phyloP scores from a whole-genome alignment of 805 yeast species.

The Spathaspora arborariae region DNA sequence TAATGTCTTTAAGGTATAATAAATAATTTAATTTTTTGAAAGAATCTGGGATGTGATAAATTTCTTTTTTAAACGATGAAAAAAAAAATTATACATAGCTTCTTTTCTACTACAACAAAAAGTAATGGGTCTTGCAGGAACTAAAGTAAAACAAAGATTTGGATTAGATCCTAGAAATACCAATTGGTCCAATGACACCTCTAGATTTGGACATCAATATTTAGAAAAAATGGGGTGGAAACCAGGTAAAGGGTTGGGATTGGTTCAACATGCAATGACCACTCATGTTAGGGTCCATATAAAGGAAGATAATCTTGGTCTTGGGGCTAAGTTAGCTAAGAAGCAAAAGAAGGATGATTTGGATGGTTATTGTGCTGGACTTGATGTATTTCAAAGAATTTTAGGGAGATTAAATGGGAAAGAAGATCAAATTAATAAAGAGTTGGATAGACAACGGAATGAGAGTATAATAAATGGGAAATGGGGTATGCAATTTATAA shows the following conservation, averaged over 20 bases:
- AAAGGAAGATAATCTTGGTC: conserved; percentile 80
- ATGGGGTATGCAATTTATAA: conserved; percentile 85
- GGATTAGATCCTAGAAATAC: conserved; percentile 94
- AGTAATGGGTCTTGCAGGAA: conserved; percentile 80
- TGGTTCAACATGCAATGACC: conserved; percentile 60
- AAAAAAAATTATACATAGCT: not conserved
- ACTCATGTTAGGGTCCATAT: conserved; percentile 79
- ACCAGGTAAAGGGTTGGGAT: conserved; percentile 87
- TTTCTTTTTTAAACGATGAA: not conserved
- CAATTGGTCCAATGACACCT: conserved; percentile 84
- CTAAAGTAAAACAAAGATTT: conserved; percentile 75
- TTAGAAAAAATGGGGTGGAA: conserved; percentile 84
- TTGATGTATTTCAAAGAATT: conserved; percentile 89
- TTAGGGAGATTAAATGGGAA: conserved; percentile 87
- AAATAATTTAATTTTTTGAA: not conserved
- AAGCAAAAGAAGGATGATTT: conserved; percentile 61
- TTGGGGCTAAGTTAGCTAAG: conserved; percentile 77
- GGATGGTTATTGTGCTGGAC: conserved; percentile 79
- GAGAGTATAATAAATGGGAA: conserved; percentile 76
- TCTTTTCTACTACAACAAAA: not conserved
- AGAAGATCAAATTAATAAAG: conserved; percentile 60
- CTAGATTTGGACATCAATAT: conserved; percentile 85
- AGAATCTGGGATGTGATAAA: not conserved
- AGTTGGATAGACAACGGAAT: conserved; percentile 63
- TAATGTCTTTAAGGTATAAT: not conserved